Base-by-base conservation (phyloP, 352 stramenopile species). In the Phytophthora podocarpi region DNA sequence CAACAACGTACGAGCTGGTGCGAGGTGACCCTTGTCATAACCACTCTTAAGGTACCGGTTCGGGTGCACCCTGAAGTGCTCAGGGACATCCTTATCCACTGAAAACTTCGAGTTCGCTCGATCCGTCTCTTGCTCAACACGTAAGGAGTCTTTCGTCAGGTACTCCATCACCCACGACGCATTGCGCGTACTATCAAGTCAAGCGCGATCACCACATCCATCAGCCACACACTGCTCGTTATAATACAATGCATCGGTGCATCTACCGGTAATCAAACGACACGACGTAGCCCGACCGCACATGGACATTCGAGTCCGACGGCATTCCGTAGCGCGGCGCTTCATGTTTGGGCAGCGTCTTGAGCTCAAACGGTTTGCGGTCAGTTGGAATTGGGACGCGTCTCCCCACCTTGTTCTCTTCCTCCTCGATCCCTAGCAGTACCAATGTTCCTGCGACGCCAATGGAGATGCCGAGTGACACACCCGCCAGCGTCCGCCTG, bases 21-120 rank as follows among this genome's bases (percentile, higher is more conserved):
- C 94, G 53, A 98, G 74, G 65, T 99, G 96, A 21, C 96, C 96
- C 39, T 97, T 93, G 78, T 99, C 96, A 66, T 97, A 98, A 39
- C 95, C 96, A 39, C 78, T 96, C 47, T 96, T 90, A 23, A 82
- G 60, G 63, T 97, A 98, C 55, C 96, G 75, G 31, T 75, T 86
- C 35, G 95, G 87, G 15, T 93, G 80, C 16, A 97, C 92, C 24
- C 89, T 86, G 61, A 97, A 97, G 6, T 70, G 68, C 42, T 86
- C 72, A 1, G 83, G 80, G 3, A 96, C 80, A 18, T 64, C 47
- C 8, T 63, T 49, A 65, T 98, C 93, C 46, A 90, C 82, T 16
- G 72, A 71, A 74, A 98, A 99, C 20, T 80, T 75, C 28, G 90
- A 94, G 32, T 93, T 93, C n/a, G 77, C 54, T 49, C 89, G 87